A percentile compares a stretch with the other conserved stretches of the same genome.
Evolutionary conservation across 2,329 filamentous ascomycete species (phyloP).

Genomic region (Grosmannia huntii): DNA sequence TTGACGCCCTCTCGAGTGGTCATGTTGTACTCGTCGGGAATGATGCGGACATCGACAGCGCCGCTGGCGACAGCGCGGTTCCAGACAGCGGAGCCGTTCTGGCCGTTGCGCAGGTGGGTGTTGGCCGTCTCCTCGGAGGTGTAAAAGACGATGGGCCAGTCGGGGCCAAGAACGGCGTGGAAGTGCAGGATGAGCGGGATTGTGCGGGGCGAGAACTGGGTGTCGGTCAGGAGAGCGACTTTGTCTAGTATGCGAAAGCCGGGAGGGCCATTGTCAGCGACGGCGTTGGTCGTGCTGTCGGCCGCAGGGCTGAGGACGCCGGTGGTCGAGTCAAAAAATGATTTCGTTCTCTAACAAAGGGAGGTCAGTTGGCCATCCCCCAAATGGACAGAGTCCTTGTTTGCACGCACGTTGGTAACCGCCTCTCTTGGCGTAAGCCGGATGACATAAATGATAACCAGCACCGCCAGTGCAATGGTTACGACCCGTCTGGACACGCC

Average conservation of each 20-base stretch:
- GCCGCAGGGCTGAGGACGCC: neutral
- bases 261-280: neutral
- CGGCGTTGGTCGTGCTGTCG: neutral
- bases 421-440: slow-evolving; percentile 8
- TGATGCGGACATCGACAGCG: slow-evolving; percentile 23
- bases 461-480: slow-evolving; percentile 5
- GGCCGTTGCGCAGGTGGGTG: neutral
- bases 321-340: slow-evolving; percentile 1
- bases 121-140: slow-evolving; percentile 20
- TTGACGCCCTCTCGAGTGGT: slow-evolving; percentile 23
- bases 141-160: slow-evolving; percentile 31
- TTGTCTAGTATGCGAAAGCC: slow-evolving; percentile 7
- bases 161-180: slow-evolving; percentile 23
- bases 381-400: neutral
- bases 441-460: slow-evolving; percentile 11
- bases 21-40: slow-evolving; percentile 23
- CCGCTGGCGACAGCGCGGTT: slow-evolving; percentile 21
- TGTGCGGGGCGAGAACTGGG: slow-evolving; percentile 32
- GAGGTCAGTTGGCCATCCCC: neutral
- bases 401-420: slow-evolving; percentile 3
- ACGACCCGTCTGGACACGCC: slow-evolving; percentile 10
- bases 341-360: slow-evolving; percentile 3
- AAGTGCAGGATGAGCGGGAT: slow-evolving; percentile 20
- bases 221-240: slow-evolving; percentile 17
- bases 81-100: slow-evolving; percentile 19